phyloP scores from a whole-genome alignment of 305 asterid genomes.

The Fraxinus dipetala region DNA sequence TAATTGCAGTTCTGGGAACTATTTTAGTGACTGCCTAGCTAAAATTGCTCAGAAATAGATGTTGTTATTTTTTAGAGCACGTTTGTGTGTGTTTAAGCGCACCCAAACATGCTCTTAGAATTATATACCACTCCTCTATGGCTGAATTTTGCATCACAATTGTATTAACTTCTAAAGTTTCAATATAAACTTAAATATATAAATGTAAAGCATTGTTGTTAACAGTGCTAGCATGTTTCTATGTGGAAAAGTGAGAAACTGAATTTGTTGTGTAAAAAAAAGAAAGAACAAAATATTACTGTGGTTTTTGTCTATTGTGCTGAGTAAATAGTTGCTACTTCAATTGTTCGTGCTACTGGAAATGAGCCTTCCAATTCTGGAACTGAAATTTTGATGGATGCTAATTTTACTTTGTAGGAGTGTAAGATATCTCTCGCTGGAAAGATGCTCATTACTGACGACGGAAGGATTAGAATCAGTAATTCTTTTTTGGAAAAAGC shows the following conservation, averaged over 20 bases:
- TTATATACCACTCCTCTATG: background rate
- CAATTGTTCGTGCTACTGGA: background rate
- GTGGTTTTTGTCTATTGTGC: background rate
- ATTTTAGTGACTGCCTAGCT: background rate
- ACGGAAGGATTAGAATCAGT: conserved; percentile 71
- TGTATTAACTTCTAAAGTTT: background rate
- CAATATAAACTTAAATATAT: background rate
- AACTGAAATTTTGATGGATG: conserved; percentile 14
- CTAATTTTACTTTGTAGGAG: conserved; percentile 42
- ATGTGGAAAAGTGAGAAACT: background rate
- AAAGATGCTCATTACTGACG: conserved; percentile 83
- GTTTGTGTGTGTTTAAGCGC: background rate
- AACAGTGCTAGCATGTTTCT: background rate
- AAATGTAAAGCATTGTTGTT: background rate
- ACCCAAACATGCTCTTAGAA: background rate
- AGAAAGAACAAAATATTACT: background rate
- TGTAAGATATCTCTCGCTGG: conserved; percentile 59
- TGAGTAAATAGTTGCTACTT: background rate
- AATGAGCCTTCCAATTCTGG: background rate
- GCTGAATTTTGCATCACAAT: background rate
- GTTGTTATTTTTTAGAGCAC: background rate
- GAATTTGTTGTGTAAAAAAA: background rate
- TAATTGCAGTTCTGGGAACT: background rate
- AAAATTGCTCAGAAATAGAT: background rate
- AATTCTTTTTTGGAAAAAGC: conserved; percentile 68